Conservation (phyloP, 805 yeast species). For the Ogataea methylovora region DNA sequence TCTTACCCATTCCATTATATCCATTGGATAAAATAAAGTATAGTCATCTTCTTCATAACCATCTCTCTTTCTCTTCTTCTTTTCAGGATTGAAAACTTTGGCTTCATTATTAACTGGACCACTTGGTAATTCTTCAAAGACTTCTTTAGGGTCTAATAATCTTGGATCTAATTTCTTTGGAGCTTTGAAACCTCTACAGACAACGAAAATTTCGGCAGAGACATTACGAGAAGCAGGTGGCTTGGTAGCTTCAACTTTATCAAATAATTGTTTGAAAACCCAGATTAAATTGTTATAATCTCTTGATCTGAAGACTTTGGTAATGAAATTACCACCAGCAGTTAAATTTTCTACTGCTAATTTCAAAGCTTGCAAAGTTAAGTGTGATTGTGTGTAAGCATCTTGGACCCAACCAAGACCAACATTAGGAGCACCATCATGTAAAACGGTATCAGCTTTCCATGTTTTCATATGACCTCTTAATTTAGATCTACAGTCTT, state of each 20-base stretch:
- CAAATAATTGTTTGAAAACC: constrained; percentile 95
- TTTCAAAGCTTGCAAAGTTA: constrained; percentile 87
- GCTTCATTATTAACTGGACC: constrained; percentile 79
- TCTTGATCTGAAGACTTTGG: constrained; percentile 96
- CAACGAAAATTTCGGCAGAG: constrained; percentile 98
- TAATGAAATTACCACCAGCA: constrained; percentile 92
- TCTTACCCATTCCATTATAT: constrained; percentile 74
- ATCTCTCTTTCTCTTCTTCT: constrained; percentile 80
- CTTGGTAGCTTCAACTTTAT: constrained; percentile 95
- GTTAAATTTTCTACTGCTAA: constrained; percentile 88
- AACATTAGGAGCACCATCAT: constrained; percentile 99
- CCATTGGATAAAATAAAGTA: constrained; percentile 58
- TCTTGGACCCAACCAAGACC: constrained; percentile 99
- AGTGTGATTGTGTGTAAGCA: constrained; percentile 96
- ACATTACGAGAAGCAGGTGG: constrained; percentile 99
- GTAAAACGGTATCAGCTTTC: constrained; percentile 97
- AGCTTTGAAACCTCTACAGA: constrained; percentile 92
- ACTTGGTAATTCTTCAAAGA: constrained; percentile 83
- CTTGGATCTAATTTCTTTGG: constrained; percentile 94
- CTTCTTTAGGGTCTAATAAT: constrained; percentile 83
- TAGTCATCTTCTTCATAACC: constrained; percentile 97
- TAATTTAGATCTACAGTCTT: constrained; percentile 89
- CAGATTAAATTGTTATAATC: constrained; percentile 96
- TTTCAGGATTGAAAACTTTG: constrained; percentile 90
- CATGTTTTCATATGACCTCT: constrained; percentile 97